Base-by-base conservation (phyloP, 495 filamentous ascomycete genomes). In the Xanthoparmelia taractica region DNA sequence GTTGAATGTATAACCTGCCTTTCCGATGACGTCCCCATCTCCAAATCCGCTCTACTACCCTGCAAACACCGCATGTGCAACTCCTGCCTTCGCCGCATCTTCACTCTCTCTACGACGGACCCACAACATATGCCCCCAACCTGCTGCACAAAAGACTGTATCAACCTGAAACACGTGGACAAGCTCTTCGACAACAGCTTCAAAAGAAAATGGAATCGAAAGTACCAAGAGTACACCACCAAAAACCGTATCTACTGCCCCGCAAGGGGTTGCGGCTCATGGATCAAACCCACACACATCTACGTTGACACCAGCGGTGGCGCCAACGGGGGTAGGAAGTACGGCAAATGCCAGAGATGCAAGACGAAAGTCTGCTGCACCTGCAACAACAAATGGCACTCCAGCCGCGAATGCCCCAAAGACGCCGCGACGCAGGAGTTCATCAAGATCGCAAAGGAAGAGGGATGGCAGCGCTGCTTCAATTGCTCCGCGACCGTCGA, bases 21-120 rank as follows among this genome's bases (percentile, higher is more conserved):
- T 67, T 80, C 84, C 40, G 81, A 87, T 57, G 82, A 85, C 61
- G 70, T 84, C 6, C 82, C 84, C 2, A 68, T 77, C 47, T 76
- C 77, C 58, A 81, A 84, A 72, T 80, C 84, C 27, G 85, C 83
- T 25, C 87, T 87, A 67, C 81, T 92, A 47, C 79, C 82, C 62
- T 95, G 90, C 69, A 81, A 81, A 31, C 90, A 95, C 70, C 82
- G 82, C 48, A 91, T 90, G 87, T 95, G 90, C 72, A 75, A 87
- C 60, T 68, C 79, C 13, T 95, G 90, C 73, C 75, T 95, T 29
- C 83, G 82, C 68, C 82, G 85, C 25, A 80, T 84, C 65, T 95
- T 94, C 72, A 83, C 76, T 29, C 75, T 87, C 43, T 91, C 89
- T 25, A 75, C 91, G 63, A 85, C 79, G 41, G 87, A 92, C 70